Percentiles rank a stretch among this genome's conserved stretches.
Conservation (phyloP, 2,329 filamentous ascomycete species). For the Aspergillus terreus region DNA sequence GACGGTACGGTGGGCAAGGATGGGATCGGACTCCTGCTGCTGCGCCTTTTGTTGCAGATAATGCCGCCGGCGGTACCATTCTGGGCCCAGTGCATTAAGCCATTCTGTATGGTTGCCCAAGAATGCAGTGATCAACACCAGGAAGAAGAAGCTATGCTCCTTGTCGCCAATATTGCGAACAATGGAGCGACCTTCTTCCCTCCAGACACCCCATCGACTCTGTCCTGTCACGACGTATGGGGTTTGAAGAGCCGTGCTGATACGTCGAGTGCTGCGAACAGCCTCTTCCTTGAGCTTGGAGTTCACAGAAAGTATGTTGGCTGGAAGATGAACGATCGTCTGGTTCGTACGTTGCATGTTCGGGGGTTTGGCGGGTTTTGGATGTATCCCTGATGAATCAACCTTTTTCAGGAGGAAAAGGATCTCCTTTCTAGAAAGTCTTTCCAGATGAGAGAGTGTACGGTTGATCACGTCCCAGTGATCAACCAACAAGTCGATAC, state of each 20-base stretch:
- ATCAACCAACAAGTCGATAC: slow-evolving; percentile 54
- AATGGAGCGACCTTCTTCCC: slow-evolving; percentile 57
- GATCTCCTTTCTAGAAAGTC: slow-evolving; percentile 50
- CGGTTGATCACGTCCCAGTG: slow-evolving; percentile 59
- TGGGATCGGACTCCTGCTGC: slow-evolving; percentile 44
- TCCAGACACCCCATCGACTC: slow-evolving; percentile 58
- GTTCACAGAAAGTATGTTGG: slow-evolving; percentile 44
- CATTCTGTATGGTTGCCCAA: slow-evolving; percentile 59
- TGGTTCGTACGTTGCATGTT: slow-evolving; percentile 49
- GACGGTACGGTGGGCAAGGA: slow-evolving; percentile 52
- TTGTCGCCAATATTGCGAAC: slow-evolving; percentile 52
- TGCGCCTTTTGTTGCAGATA: slow-evolving; percentile 49
- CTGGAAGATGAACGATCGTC: slow-evolving; percentile 47
- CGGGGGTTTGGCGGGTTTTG: slow-evolving; percentile 43
- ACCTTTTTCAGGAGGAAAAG: slow-evolving; percentile 47
- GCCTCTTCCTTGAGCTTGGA: slow-evolving; percentile 47
- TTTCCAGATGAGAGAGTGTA: slow-evolving; percentile 52
- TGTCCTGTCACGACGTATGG: slow-evolving; percentile 57
- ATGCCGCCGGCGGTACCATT: slow-evolving; percentile 52
- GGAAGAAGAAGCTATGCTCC: slow-evolving; percentile 58
- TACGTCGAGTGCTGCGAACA: slow-evolving; percentile 46
- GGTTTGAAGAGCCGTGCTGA: slow-evolving; percentile 53
- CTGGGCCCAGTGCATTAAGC: slow-evolving; percentile 53
- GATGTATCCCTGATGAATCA: slow-evolving; percentile 39
- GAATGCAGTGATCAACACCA: slow-evolving; percentile 57